Conservation (phyloP, 2,329 filamentous ascomycete species). For the Ambrosiella xylebori region DNA sequence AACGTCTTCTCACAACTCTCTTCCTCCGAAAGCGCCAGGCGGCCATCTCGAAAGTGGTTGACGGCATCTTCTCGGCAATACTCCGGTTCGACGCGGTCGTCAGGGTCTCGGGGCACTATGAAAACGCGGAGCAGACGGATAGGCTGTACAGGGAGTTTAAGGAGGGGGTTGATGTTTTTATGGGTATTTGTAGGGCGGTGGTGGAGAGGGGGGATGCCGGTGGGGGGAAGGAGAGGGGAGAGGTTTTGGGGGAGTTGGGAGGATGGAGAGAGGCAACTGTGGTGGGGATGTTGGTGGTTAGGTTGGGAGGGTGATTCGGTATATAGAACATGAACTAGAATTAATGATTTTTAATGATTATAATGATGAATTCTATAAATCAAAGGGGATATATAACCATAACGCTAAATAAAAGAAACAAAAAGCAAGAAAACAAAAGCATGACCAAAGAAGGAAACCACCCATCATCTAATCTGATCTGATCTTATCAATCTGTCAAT, state of each 20-base stretch:
- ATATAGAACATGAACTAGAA: too few relatives aligned
- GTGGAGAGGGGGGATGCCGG: constrained; percentile 41
- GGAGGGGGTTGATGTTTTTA: constrained; percentile 57
- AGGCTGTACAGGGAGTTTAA: constrained; percentile 47
- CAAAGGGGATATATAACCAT: too few relatives aligned
- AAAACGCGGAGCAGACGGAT: constrained; percentile 17
- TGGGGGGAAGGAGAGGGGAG: constrained; percentile 20
- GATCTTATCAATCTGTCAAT: too few relatives aligned
- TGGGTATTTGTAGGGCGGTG: constrained; percentile 52
- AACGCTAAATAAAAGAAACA: too few relatives aligned
- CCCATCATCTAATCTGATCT: too few relatives aligned
- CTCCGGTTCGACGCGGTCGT: constrained; percentile 47
- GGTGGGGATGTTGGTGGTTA: constrained; percentile 49
- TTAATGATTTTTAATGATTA: too few relatives aligned
- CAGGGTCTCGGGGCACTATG: constrained; percentile 23
- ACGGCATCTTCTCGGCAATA: constrained; percentile 59
- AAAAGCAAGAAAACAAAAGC: too few relatives aligned
- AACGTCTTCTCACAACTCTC: constrained; percentile 56
- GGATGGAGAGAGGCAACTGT: constrained; percentile 34
- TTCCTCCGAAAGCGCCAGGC: constrained; percentile 60
- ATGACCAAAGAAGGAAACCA: too few relatives aligned
- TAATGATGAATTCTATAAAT: too few relatives aligned
- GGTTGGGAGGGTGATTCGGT: constrained; percentile 27
- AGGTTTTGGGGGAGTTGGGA: constrained; percentile 22
- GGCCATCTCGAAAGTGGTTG: constrained; percentile 53